A percentile compares a stretch with the other conserved stretches of the same genome.
phyloP scores from a whole-genome alignment of 1,284 basidiomycete species.

The Fistulina hepatica region DNA sequence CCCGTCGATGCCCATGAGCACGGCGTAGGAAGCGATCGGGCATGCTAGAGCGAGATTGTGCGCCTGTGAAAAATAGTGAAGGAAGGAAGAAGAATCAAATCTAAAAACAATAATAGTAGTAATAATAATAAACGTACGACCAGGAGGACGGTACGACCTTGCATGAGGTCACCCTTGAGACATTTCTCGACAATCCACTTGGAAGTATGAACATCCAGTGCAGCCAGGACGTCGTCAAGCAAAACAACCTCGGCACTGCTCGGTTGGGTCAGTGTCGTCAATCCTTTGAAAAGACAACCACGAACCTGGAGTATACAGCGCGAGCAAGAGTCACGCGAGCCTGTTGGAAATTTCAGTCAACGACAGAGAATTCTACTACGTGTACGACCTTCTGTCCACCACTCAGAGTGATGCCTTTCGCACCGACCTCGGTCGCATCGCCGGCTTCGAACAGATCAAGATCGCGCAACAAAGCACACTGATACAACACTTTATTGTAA shows the following conservation, averaged over 20 bases:
- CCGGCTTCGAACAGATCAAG: conserved; percentile 55
- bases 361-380: conserved; percentile 12
- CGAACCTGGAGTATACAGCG: conserved; percentile 47
- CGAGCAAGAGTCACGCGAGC: conserved; percentile 64
- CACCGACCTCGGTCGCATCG: conserved; percentile 60
- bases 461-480: conserved; percentile 49
- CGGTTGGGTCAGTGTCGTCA: neutral
- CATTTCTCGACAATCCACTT: conserved; percentile 71
- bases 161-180: conserved; percentile 57
- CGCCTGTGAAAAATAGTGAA: conserved; percentile 26
- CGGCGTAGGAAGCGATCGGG: conserved; percentile 43
- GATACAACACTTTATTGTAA: conserved; percentile 56
- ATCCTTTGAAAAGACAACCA: neutral
- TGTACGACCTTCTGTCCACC: conserved; percentile 54
- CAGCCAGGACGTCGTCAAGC: conserved; percentile 52
- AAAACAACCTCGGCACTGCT: conserved; percentile 45
- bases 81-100: neutral
- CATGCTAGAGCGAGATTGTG: conserved; percentile 51
- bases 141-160: conserved; percentile 59
- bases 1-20: conserved; percentile 39
- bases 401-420: conserved; percentile 30
- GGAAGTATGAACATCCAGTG: conserved; percentile 55
- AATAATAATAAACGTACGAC: conserved; percentile 36
- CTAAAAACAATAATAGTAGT: neutral
- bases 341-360: conserved; percentile 69